These are phyloP conservation scores for Candida quercuum DNA, from an alignment of 805 yeast genomes.

Conservation along the genomic window DNA sequence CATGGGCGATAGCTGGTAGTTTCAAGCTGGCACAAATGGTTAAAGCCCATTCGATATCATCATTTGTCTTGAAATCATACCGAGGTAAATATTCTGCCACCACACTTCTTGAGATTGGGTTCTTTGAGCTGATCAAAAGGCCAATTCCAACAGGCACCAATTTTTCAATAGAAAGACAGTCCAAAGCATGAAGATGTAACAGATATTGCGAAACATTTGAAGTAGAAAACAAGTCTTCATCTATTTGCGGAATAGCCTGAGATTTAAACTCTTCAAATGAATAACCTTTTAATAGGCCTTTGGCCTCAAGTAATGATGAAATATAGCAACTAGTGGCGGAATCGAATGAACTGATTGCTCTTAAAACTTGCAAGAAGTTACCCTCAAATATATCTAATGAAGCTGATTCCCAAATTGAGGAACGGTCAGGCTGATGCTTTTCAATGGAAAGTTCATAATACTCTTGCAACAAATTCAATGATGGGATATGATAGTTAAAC, in stretches of 20 bases:
- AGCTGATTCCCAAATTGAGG: slow-evolving; percentile 46
- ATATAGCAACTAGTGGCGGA: slow-evolving; percentile 58
- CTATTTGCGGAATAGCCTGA: slow-evolving; percentile 5
- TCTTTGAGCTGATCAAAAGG: slow-evolving; percentile 42
- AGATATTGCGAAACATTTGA: slow-evolving; percentile 48
- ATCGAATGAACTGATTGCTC: slow-evolving; percentile 55
- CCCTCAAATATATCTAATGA: slow-evolving; percentile 53
- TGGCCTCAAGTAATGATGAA: slow-evolving; percentile 57
- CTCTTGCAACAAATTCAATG: slow-evolving; percentile 35
- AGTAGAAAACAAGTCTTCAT: slow-evolving; percentile 27
- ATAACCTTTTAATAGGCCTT: slow-evolving; percentile 47
- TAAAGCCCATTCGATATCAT: slow-evolving; percentile 76
- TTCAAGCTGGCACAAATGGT: slow-evolving; percentile 66
- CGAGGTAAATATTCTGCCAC: slow-evolving; percentile 56
- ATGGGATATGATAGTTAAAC: slow-evolving; percentile 57
- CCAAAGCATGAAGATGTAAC: slow-evolving; percentile 48
- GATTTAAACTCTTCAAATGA: slow-evolving; percentile 21
- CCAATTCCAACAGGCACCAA: slow-evolving; percentile 71
- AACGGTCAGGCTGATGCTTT: slow-evolving; percentile 30
- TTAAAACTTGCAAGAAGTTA: slow-evolving; percentile 50
- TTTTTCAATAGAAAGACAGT: slow-evolving; percentile 44
- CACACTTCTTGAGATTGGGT: slow-evolving; percentile 36
- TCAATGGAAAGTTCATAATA: slow-evolving; percentile 32
- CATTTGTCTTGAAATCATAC: slow-evolving; percentile 58
- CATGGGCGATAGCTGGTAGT: slow-evolving; percentile 50